phyloP scores from a whole-genome alignment of 73 alveolate genomes.

The Tetrahymena elliotti region DNA sequence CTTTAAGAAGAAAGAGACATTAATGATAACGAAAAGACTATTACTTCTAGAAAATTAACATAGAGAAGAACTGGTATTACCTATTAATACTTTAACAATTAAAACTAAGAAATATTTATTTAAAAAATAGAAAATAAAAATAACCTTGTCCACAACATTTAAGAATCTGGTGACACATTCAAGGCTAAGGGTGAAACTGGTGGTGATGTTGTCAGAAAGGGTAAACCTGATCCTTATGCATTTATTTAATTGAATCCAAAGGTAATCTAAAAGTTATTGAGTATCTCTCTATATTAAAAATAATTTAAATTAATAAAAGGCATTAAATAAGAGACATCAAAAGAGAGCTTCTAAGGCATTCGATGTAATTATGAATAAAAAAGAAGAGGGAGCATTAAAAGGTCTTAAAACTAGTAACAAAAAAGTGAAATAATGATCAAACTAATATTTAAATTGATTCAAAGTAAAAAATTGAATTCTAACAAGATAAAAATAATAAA shows the following conservation, averaged over 20 bases:
- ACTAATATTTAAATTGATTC: neutral
- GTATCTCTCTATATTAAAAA: neutral
- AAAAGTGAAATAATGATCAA: neutral
- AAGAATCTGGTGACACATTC: slow-evolving; percentile 27
- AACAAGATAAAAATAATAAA: no score
- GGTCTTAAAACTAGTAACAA: slow-evolving; percentile 31
- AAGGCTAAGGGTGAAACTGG: slow-evolving; percentile 32
- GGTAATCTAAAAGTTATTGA: neutral
- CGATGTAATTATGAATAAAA: slow-evolving; percentile 17
- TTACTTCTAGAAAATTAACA: neutral
- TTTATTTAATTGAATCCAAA: slow-evolving; percentile 41
- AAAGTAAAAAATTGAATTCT: no score
- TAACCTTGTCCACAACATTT: slow-evolving; percentile 12
- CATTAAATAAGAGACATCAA: slow-evolving; percentile 34
- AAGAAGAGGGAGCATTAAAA: slow-evolving; percentile 23
- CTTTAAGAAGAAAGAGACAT: neutral
- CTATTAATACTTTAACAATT: neutral
- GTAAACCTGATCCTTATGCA: slow-evolving; percentile 48
- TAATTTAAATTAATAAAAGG: neutral
- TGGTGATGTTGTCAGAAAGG: slow-evolving; percentile 32
- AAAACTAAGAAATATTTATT: neutral
- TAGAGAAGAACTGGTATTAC: neutral
- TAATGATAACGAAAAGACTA: slow-evolving; percentile 9
- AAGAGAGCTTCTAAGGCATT: slow-evolving; percentile 34
- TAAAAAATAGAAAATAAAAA: slow-evolving; percentile 1